phyloP scores from a whole-genome alignment of 2,329 filamentous ascomycete species.

The Pestalotiopsis sp. region DNA sequence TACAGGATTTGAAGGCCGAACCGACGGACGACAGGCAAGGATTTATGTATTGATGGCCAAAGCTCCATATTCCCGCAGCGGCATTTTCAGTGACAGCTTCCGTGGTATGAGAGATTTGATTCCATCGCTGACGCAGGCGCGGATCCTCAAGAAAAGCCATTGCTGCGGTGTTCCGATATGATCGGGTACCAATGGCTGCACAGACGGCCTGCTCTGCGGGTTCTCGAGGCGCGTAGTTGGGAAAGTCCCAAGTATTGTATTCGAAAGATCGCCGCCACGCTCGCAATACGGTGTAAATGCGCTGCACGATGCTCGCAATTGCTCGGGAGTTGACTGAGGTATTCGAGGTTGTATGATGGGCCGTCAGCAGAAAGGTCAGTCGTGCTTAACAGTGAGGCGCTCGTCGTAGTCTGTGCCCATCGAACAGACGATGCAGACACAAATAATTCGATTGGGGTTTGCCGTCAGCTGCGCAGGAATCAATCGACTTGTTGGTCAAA shows the following conservation, averaged over 20 bases:
- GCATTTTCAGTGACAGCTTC: constrained; percentile 89
- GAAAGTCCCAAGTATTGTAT: not conserved
- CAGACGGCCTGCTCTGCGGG: no score
- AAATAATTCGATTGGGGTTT: not conserved
- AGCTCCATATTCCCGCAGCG: constrained; percentile 88
- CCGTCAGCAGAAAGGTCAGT: not conserved
- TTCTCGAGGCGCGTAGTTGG: not conserved
- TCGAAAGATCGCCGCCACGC: not conserved
- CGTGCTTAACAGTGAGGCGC: not conserved
- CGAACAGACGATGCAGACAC: not conserved
- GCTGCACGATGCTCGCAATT: not conserved
- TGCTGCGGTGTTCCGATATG: constrained; percentile 4
- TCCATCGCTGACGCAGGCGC: constrained; percentile 89
- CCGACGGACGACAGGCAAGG: constrained; percentile 76
- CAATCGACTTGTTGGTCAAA: not conserved
- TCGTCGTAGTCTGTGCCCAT: not conserved
- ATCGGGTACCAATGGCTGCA: not conserved
- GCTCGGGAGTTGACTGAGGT: not conserved
- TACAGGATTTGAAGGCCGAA: constrained; percentile 72
- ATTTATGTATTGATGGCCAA: constrained; percentile 81
- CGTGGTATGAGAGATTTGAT: constrained; percentile 88
- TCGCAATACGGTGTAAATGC: not conserved
- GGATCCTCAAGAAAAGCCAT: constrained; percentile 77
- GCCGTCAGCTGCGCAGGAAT: not conserved
- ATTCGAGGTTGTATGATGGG: not conserved